A percentile compares a stretch with the other conserved stretches of the same genome.
phyloP scores from a whole-genome alignment of 306 rosid species.

The Potentilla sterilis region DNA sequence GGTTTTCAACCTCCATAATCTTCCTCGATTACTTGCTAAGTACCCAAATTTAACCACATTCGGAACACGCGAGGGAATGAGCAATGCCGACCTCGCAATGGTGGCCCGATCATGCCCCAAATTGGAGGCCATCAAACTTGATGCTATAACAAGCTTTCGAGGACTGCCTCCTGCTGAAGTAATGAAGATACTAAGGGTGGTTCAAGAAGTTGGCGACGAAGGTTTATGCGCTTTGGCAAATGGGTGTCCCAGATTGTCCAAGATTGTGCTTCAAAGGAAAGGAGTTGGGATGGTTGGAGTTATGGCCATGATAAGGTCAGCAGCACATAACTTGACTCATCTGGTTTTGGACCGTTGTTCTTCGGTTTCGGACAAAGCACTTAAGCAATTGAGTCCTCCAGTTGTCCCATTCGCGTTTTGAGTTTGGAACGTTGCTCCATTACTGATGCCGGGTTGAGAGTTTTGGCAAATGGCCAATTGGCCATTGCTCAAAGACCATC shows the following conservation, averaged over 20 bases:
- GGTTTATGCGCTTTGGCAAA: neutral
- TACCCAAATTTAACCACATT: constrained; percentile 22
- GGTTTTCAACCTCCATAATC: neutral
- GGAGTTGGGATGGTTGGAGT: neutral
- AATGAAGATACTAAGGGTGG: neutral
- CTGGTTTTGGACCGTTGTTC: neutral
- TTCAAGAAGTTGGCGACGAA: neutral
- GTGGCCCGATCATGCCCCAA: constrained; percentile 29
- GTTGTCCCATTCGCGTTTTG: neutral
- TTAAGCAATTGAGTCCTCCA: neutral
- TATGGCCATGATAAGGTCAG: neutral
- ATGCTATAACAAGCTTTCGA: too few species aligned
- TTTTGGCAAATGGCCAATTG: neutral
- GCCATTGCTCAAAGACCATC: neutral
- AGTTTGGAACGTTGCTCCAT: neutral
- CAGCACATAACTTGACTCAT: neutral
- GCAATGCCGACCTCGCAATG: constrained; percentile 12
- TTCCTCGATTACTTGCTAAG: constrained; percentile 14
- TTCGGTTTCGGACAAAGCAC: neutral
- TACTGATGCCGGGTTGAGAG: neutral
- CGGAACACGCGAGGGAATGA: neutral
- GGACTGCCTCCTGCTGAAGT: neutral
- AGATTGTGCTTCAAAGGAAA: neutral
- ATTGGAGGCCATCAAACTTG: constrained; percentile 22
- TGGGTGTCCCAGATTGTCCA: neutral